Percentiles rank a stretch among this genome's conserved stretches.
Evolutionary conservation across 768 basidiomycete genomes (phyloP).

Genomic region (Russula ochroleuca): DNA sequence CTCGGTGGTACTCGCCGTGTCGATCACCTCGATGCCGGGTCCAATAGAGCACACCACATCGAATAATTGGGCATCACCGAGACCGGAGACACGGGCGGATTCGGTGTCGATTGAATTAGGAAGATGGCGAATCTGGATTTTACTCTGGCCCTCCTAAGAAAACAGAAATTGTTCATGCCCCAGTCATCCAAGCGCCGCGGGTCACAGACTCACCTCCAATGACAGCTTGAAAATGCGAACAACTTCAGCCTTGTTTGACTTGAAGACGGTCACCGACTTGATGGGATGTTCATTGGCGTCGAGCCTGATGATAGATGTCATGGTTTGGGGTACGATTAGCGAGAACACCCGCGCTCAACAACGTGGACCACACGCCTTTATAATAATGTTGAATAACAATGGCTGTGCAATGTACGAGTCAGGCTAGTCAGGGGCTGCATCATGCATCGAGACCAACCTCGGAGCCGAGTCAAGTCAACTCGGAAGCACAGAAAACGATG

Average conservation of each 20-base stretch:
- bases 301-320: constrained; percentile 16
- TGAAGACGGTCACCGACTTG: constrained; percentile 55
- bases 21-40: constrained; percentile 26
- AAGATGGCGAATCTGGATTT: constrained; percentile 47
- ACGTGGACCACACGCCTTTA: neutral
- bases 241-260: constrained; percentile 53
- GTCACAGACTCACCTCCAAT: constrained; percentile 43
- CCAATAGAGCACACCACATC: constrained; percentile 50
- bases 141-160: constrained; percentile 50
- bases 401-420: neutral
- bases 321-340: neutral
- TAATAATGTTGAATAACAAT: neutral
- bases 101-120: constrained; percentile 49
- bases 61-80: constrained; percentile 46
- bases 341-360: neutral
- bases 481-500: too few species aligned
- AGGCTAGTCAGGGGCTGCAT: neutral
- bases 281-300: constrained; percentile 41
- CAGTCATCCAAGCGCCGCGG: neutral
- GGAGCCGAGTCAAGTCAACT: neutral
- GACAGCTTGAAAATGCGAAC: constrained; percentile 47
- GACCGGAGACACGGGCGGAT: constrained; percentile 50
- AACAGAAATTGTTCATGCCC: neutral
- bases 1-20: constrained; percentile 30
- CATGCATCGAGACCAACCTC: neutral